Percentiles rank a stretch among this genome's conserved stretches.
Evolutionary conservation across 2,329 filamentous ascomycete genomes (phyloP).

Genomic region (Aspergillus chevalieri): DNA sequence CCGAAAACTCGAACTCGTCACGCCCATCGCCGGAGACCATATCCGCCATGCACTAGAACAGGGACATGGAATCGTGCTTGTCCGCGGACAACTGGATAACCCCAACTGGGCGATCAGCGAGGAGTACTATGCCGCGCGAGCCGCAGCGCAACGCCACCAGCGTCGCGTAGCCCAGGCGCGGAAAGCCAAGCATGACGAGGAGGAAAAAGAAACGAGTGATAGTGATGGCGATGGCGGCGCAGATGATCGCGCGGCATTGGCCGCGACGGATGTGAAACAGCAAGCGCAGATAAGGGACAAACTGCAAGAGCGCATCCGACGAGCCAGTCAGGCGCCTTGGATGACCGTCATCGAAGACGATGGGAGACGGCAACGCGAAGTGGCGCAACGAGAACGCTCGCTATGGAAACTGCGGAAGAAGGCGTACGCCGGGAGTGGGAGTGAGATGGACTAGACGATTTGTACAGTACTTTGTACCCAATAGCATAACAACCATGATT

Average conservation of each 20-base stretch:
- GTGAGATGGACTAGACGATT: conserved; percentile 29
- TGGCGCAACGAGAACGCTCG: conserved; percentile 21
- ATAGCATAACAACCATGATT: too few species aligned
- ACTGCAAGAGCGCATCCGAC: conserved; percentile 29
- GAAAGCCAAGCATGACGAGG: conserved; percentile 7
- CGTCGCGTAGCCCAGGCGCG: conserved; percentile 15
- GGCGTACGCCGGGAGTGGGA: conserved; percentile 32
- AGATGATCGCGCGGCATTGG: not conserved
- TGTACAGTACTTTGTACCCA: not conserved
- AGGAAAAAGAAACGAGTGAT: not conserved
- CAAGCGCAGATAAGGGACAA: conserved; percentile 17
- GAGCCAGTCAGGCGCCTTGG: conserved; percentile 37
- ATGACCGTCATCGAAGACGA: conserved; percentile 34
- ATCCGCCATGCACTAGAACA: conserved; percentile 28
- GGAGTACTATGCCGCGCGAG: conserved; percentile 35
- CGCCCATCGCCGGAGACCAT: conserved; percentile 37
- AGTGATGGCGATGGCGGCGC: not conserved
- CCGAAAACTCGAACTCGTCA: conserved; percentile 42
- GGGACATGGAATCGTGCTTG: conserved; percentile 40
- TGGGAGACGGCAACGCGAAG: conserved; percentile 22
- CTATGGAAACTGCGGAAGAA: conserved; percentile 37
- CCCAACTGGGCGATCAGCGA: conserved; percentile 43
- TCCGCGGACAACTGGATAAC: conserved; percentile 42
- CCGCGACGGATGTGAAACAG: conserved; percentile 5
- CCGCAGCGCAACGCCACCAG: conserved; percentile 30